Percentiles rank a stretch among this genome's conserved stretches.
phyloP scores from a whole-genome alignment of 2,329 filamentous ascomycete genomes.

The Sporothrix variecibatus region DNA sequence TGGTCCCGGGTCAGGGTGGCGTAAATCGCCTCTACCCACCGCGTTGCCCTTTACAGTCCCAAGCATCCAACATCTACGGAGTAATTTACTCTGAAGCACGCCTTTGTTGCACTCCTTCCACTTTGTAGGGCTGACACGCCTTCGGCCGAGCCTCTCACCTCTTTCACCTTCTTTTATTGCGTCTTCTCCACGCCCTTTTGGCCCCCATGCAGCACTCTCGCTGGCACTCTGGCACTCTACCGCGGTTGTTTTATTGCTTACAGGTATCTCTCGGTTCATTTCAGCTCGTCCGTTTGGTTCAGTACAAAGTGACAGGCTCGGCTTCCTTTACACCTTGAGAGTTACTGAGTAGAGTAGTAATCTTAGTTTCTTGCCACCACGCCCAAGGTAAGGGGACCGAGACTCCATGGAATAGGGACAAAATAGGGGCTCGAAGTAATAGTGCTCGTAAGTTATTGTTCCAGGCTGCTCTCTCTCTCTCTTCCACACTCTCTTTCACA shows the following conservation, averaged over 20 bases:
- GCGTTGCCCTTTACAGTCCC: no score
- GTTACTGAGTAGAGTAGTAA: neutral
- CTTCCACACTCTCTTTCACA: neutral
- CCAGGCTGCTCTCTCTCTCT: neutral
- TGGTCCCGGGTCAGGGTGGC: neutral
- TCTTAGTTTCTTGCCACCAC: neutral
- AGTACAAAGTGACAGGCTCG: neutral
- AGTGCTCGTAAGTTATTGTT: neutral
- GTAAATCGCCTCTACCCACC: neutral
- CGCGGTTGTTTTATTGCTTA: neutral
- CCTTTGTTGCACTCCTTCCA: neutral
- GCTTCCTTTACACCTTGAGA: neutral
- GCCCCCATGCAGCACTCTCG: neutral
- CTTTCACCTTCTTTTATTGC: neutral
- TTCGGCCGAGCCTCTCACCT: neutral
- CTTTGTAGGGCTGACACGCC: conserved; percentile 7
- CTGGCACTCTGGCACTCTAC: no score
- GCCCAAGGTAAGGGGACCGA: neutral
- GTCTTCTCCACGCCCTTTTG: neutral
- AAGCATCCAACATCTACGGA: neutral
- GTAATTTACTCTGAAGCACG: neutral
- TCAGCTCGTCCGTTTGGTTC: neutral
- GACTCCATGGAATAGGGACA: neutral
- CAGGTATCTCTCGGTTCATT: neutral
- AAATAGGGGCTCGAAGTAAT: neutral